Conservation (phyloP, 2,329 filamentous ascomycete genomes). For the Epichloe scottii region DNA sequence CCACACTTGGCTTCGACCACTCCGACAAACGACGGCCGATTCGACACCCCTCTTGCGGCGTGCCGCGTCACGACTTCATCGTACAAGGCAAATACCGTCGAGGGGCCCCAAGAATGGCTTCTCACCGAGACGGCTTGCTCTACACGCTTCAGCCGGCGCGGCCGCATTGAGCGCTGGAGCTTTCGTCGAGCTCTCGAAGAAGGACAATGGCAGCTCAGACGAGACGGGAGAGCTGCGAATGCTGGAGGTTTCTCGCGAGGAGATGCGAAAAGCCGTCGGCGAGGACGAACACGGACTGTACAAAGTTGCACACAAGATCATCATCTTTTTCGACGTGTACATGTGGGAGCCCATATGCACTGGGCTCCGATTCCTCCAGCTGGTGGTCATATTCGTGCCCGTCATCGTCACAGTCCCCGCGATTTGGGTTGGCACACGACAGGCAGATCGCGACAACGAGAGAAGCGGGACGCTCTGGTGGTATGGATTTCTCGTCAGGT, state of each 20-base stretch:
- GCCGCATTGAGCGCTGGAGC: slow-evolving; percentile 38
- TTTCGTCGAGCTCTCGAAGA: slow-evolving; percentile 46
- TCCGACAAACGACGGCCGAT: slow-evolving; percentile 17
- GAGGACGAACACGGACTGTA: slow-evolving; percentile 47
- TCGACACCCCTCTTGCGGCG: slow-evolving; percentile 11
- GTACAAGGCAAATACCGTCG: slow-evolving; percentile 16
- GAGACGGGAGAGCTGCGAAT: slow-evolving; percentile 74
- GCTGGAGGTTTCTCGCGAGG: slow-evolving; percentile 68
- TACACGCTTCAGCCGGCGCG: slow-evolving; percentile 29
- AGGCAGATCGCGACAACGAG: slow-evolving; percentile 57
- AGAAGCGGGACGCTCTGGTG: slow-evolving; percentile 80
- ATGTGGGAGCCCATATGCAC: slow-evolving; percentile 82
- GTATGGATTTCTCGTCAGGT: slow-evolving; percentile 75
- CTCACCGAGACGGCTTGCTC: slow-evolving; percentile 14
- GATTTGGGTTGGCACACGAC: slow-evolving; percentile 63
- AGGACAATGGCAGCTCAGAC: slow-evolving; percentile 34
- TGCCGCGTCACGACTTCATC: slow-evolving; percentile 14
- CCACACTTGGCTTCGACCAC: slow-evolving; percentile 30
- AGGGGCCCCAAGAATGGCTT: slow-evolving; percentile 2
- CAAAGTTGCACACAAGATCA: slow-evolving; percentile 43
- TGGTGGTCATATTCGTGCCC: slow-evolving; percentile 81
- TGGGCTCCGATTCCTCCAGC: slow-evolving; percentile 73
- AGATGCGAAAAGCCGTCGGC: slow-evolving; percentile 58
- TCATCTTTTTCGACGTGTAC: slow-evolving; percentile 57
- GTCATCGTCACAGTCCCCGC: slow-evolving; percentile 69